Evolutionary conservation across 768 basidiomycete species (phyloP), one percentile per base, ranked within the genome.

Genomic region (Mycena olivaceomarginata): DNA sequence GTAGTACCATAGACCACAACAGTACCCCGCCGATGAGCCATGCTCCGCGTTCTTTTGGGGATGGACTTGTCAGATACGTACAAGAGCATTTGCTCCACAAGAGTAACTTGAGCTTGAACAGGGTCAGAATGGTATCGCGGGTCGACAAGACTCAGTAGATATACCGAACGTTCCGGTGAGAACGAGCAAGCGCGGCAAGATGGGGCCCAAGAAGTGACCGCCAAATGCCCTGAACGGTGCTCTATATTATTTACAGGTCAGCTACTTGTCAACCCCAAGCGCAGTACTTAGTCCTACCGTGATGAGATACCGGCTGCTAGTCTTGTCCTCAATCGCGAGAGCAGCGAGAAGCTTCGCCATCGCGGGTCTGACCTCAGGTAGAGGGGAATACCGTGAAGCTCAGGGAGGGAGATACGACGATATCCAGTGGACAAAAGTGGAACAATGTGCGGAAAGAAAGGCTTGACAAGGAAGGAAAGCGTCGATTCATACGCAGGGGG

Each of bases 361-460:
- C 41, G 74, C 74, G 31, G 74, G 43, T 70, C 74, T 13, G 74
- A 31, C 40, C n/a, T 11, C 22, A 75, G 74, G 53, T 70, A 25
- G 5, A 48, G 39, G 1, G 74, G 74, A 20, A 75, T 75, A 22
- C 70, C 68, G 51, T 31, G 25, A 18, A 75, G 74, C 74, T 75
- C 74, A 7, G 74, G 63, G 43, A 75, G 74, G 7, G 41, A 65
- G 41, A 75, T 64, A 2, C 67, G 68, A 9, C 22, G 57, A 15
- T 25, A 70, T 22, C 74, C 74, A 40, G 43, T 45, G 53, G 46
- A 66, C 4, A 75, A 48, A 10, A 75, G n/a, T 5, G 74, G 74
- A 18, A 75, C 41, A 15, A 75, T 64, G 39, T 75, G 74, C 16
- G 74, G 74, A 37, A 75, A 75, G 67, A 75, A 75, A 15, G 74